These are phyloP conservation scores for Euphorbia schlechtendalii DNA, from an alignment of 441 rosid species.

Conservation along the genomic window DNA sequence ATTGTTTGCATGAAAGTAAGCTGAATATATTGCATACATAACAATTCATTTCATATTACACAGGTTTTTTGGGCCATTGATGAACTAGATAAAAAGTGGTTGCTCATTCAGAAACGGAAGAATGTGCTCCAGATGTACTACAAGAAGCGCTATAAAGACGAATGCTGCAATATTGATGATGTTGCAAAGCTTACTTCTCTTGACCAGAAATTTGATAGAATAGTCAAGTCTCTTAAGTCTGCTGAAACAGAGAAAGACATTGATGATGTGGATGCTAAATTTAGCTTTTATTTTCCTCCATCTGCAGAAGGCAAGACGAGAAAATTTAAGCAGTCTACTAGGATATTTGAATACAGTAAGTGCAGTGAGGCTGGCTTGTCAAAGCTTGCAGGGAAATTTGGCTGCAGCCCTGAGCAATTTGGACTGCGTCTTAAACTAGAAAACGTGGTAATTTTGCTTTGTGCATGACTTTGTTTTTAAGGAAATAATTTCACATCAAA, in stretches of 20 bases:
- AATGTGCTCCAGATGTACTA: conserved; percentile 56
- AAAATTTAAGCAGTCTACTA: conserved; percentile 65
- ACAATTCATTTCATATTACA: conserved; percentile 6
- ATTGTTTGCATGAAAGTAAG: background rate
- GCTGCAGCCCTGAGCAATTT: conserved; percentile 78
- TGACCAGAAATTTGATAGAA: conserved; percentile 56
- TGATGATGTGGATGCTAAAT: conserved; percentile 75
- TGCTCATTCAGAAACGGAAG: conserved; percentile 76
- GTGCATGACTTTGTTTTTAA: background rate
- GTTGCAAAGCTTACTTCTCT: conserved; percentile 51
- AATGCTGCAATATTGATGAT: conserved; percentile 54
- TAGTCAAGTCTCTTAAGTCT: conserved; percentile 48
- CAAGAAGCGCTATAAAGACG: conserved; percentile 66
- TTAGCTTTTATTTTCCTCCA: conserved; percentile 71
- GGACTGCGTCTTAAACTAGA: conserved; percentile 52
- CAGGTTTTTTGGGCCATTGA: conserved; percentile 69
- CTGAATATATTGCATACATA: background rate
- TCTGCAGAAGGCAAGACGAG: conserved; percentile 61
- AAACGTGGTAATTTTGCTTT: conserved; percentile 39
- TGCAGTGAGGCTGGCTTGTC: conserved; percentile 70
- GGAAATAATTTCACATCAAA: conserved; percentile 1
- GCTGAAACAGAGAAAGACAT: conserved; percentile 83
- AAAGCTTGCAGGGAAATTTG: conserved; percentile 73
- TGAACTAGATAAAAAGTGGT: conserved; percentile 71
- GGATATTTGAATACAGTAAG: conserved; percentile 60